These are phyloP conservation scores for Trichoderma reesei DNA, from an alignment of 495 filamentous ascomycete species.

Conservation along the genomic window DNA sequence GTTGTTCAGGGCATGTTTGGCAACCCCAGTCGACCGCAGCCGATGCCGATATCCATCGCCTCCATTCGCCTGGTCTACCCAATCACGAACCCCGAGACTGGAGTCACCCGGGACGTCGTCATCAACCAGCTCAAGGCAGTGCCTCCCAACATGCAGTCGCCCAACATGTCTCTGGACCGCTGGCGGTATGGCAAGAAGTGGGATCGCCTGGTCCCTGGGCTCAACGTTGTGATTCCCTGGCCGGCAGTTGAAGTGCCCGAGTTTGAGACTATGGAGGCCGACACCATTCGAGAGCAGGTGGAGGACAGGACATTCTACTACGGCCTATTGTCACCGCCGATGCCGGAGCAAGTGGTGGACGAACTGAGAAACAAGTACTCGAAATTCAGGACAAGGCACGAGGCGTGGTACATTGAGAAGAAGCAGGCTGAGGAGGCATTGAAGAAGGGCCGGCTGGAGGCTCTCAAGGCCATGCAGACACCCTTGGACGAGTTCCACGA, in stretches of 20 bases:
- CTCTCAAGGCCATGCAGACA: slow-evolving; percentile 44
- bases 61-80: slow-evolving; percentile 73
- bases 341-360: slow-evolving; percentile 69
- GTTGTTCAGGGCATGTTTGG: slow-evolving; percentile 1
- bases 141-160: slow-evolving; percentile 20
- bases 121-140: slow-evolving; percentile 49
- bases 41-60: slow-evolving; percentile 48
- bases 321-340: slow-evolving; percentile 62
- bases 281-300: slow-evolving; percentile 68
- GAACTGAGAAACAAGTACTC: slow-evolving; percentile 82
- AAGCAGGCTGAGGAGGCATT: slow-evolving; percentile 52
- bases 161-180: slow-evolving; percentile 34
- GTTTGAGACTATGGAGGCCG: slow-evolving; percentile 46
- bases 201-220: slow-evolving; percentile 47
- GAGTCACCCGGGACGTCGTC: slow-evolving; percentile 57
- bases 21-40: background rate
- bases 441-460: slow-evolving; percentile 44
- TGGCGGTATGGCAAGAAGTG: slow-evolving; percentile 32
- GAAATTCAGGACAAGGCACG: slow-evolving; percentile 73
- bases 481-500: slow-evolving; percentile 44
- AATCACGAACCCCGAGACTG: slow-evolving; percentile 52
- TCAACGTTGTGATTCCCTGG: slow-evolving; percentile 64
- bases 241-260: slow-evolving; percentile 41
- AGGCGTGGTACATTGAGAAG: slow-evolving; percentile 52
- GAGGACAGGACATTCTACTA: slow-evolving; percentile 68